Base-by-base conservation (phyloP, 108 stramenopile species). In the Tribonema minus region DNA sequence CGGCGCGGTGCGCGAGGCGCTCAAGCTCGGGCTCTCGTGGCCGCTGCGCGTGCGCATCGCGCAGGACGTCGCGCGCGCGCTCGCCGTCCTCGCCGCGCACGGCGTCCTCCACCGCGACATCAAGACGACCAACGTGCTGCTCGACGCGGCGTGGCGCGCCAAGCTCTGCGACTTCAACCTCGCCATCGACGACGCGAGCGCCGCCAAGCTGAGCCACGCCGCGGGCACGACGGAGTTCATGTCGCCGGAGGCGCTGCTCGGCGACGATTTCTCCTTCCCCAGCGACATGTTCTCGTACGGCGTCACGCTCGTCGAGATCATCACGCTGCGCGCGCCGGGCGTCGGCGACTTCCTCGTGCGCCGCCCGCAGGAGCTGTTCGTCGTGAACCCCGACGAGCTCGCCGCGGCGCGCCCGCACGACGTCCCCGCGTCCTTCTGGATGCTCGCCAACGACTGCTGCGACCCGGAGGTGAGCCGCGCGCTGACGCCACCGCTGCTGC, bases 101-200 rank as follows among this genome's bases (percentile, higher is more conserved):
- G 77, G 77, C 39, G 70, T 85, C 32, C 64, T 85, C n/a, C 84
- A 85, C 79, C 77, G 82, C 3, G 84, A 85, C 37, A 64, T 85
- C 34, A 85, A 85, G 71, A 83, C 84, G 6, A 70, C 82, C 32
- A 85, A 85, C 40, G 78, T 85, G 67, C 58, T 84, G 31, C 70
- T 84, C 40, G 79, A 80, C 39, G 34, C 36, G 3, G 35, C 31
- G 25, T 80, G 79, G 79, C 37, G 79, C 26, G 79, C 69, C 23
- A 80, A 80, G 54, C 70, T 80, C 25, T 80, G 79, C 39, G 79
- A 80, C 63, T 80, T 70, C 68, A 80, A 80, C 40, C 70, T 80
- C 70, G 69, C 70, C 36, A 71, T 80, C 38, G 79, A 80, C 36
- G 68, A 79, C 7, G 59, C 68, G 0, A 70, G 68, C 61, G 26